Evolutionary conservation across 768 basidiomycete genomes (phyloP).

Genomic region (Trametes meyenii): DNA sequence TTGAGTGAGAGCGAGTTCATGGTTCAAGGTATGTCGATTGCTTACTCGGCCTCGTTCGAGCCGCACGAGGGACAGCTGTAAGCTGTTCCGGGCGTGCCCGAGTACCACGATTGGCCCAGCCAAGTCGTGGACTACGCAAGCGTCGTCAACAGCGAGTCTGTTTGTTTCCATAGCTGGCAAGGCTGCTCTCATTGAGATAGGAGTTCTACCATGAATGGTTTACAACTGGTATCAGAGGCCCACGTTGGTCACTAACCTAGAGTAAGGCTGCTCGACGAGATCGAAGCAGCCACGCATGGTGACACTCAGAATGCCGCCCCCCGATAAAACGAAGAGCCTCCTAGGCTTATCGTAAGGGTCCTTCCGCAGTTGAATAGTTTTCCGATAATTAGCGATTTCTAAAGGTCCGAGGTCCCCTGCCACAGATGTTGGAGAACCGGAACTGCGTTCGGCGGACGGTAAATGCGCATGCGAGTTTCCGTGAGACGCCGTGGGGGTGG

Average conservation of each 20-base stretch:
- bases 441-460: too few species aligned
- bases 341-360: constrained; percentile 44
- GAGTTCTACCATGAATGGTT: background rate
- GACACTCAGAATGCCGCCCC: constrained; percentile 32
- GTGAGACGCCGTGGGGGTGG: too few species aligned
- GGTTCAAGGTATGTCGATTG: background rate
- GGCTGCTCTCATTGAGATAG: background rate
- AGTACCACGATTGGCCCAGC: constrained; percentile 37
- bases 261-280: background rate
- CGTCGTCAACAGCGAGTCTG: constrained; percentile 43
- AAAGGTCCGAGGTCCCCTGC: background rate
- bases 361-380: constrained; percentile 10
- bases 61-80: constrained; percentile 24
- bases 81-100: constrained; percentile 41
- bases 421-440: too few species aligned
- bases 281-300: constrained; percentile 46
- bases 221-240: background rate
- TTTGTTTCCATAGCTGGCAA: constrained; percentile 23
- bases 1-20: background rate
- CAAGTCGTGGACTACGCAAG: constrained; percentile 39
- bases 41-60: constrained; percentile 3
- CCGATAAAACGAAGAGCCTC: constrained; percentile 35
- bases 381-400: background rate
- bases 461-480: too few species aligned
- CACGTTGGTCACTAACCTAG: background rate